These are phyloP conservation scores for Cladosporium phlei DNA, from an alignment of 2,329 filamentous ascomycete species.

Conservation along the genomic window DNA sequence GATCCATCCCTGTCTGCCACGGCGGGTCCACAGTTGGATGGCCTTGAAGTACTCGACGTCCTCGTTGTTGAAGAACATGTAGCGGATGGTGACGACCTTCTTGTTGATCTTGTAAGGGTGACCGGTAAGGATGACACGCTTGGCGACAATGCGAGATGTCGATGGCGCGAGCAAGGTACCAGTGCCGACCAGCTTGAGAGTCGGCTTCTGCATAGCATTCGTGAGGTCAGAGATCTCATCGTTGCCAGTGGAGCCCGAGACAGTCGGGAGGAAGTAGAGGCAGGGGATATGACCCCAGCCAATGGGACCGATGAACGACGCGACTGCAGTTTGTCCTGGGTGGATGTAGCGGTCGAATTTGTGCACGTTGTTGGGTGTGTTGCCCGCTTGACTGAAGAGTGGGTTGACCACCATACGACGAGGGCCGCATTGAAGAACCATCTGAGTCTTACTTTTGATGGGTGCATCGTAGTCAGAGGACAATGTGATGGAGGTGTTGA, in stretches of 20 bases:
- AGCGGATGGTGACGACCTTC: slow-evolving; percentile 90
- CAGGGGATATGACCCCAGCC: slow-evolving; percentile 91
- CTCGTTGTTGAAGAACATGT: slow-evolving; percentile 99
- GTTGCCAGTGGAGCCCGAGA: slow-evolving; percentile 40
- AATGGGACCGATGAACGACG: slow-evolving; percentile 82
- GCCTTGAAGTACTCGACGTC: slow-evolving; percentile 98
- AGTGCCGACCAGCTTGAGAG: slow-evolving; percentile 67
- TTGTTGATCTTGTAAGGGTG: slow-evolving; percentile 99
- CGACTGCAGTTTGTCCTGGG: slow-evolving; percentile 82
- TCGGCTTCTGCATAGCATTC: slow-evolving; percentile 17
- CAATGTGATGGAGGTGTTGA: slow-evolving; percentile 86
- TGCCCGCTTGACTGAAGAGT: slow-evolving; percentile 81
- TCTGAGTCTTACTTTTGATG: slow-evolving; percentile 84
- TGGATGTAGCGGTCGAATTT: slow-evolving; percentile 92
- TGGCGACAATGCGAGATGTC: slow-evolving; percentile 74
- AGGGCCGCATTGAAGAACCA: slow-evolving; percentile 86
- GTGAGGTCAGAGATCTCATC: slow-evolving; percentile 39
- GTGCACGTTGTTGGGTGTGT: slow-evolving; percentile 92
- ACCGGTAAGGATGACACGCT: slow-evolving; percentile 87
- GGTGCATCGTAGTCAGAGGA: slow-evolving; percentile 70
- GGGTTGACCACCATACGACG: slow-evolving; percentile 84
- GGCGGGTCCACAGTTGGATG: slow-evolving; percentile 85
- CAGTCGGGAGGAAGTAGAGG: slow-evolving; percentile 69
- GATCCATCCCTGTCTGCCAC: slow-evolving; percentile 82
- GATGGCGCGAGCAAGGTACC: slow-evolving; percentile 81